Evolutionary conservation across 2,329 filamentous ascomycete genomes (phyloP).

Genomic region (Apiospora aurea): DNA sequence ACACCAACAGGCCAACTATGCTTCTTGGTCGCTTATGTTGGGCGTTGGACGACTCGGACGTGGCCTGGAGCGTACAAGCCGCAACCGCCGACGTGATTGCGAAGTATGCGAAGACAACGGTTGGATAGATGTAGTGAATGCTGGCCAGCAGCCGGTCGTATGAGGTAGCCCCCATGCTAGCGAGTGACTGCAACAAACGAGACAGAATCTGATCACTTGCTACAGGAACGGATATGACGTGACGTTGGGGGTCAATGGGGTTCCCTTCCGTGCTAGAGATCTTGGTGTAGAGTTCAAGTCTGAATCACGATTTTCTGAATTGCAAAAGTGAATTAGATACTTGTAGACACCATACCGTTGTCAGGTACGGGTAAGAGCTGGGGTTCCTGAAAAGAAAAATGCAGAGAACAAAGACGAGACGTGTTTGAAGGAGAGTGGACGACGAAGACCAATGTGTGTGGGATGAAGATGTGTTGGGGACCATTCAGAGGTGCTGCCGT

Average conservation of each 20-base stretch:
- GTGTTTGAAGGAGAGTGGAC: not conserved
- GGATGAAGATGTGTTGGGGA: not conserved
- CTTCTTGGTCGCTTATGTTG: slow-evolving; percentile 50
- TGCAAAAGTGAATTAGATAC: slow-evolving; percentile 10
- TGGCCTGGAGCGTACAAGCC: slow-evolving; percentile 61
- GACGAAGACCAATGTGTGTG: not conserved
- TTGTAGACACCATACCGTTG: not conserved
- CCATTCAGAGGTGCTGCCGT: not conserved
- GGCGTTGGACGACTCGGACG: slow-evolving; percentile 42
- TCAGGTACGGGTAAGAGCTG: not conserved
- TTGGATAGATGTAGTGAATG: slow-evolving; percentile 67
- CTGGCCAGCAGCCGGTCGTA: slow-evolving; percentile 44
- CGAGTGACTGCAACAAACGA: not conserved
- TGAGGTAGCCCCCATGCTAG: not conserved
- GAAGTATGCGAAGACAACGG: slow-evolving; percentile 64
- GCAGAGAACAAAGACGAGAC: not conserved
- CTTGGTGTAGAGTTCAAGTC: not conserved
- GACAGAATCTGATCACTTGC: not conserved
- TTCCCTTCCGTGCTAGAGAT: not conserved
- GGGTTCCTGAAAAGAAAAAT: not conserved
- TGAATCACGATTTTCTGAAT: not conserved
- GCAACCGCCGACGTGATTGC: slow-evolving; percentile 57
- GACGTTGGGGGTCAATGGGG: not conserved
- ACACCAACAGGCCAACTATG: slow-evolving; percentile 51
- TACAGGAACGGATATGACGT: not conserved